These are phyloP conservation scores for Geotrichum klebahnii DNA, from an alignment of 1,139 yeast genomes.

Conservation along the genomic window DNA sequence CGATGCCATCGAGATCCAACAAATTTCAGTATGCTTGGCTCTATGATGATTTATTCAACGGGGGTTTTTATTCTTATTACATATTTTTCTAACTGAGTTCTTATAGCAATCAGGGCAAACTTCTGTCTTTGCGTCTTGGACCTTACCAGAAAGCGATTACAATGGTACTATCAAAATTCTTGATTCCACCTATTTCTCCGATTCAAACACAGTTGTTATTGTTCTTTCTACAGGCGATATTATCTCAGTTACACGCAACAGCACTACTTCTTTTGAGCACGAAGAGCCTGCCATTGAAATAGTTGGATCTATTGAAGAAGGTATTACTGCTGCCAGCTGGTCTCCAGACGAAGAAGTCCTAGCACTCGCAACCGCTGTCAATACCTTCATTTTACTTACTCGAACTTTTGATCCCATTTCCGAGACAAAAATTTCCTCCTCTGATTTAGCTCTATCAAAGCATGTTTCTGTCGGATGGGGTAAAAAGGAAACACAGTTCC, in stretches of 20 bases:
- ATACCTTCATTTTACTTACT: conserved; percentile 63
- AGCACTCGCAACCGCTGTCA: conserved; percentile 52
- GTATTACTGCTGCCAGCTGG: conserved; percentile 75
- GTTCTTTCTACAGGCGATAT: conserved; percentile 47
- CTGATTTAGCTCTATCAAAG: conserved; percentile 67
- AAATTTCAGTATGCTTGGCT: conserved; percentile 33
- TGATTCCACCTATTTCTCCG: conserved; percentile 33
- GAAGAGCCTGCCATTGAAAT: conserved; percentile 49
- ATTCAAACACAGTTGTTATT: conserved; percentile 32
- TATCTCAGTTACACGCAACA: conserved; percentile 61
- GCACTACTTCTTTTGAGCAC: conserved; percentile 46
- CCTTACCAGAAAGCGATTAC: conserved; percentile 23
- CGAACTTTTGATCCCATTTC: conserved; percentile 75
- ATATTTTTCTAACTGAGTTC: conserved; percentile 9
- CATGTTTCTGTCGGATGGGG: conserved; percentile 99
- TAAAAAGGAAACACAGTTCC: conserved; percentile 90
- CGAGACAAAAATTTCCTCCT: conserved; percentile 55
- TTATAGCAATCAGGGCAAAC: conserved; percentile 29
- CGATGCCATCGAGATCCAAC: conserved; percentile 55
- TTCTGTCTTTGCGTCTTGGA: conserved; percentile 31
- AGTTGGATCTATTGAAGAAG: conserved; percentile 80
- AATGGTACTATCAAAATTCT: conserved; percentile 31
- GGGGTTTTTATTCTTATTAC: conserved; percentile 7
- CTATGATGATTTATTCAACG: conserved; percentile 3
- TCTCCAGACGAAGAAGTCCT: conserved; percentile 87